Conservation (phyloP, 345 rosid species). For the Litchi chinensis region DNA sequence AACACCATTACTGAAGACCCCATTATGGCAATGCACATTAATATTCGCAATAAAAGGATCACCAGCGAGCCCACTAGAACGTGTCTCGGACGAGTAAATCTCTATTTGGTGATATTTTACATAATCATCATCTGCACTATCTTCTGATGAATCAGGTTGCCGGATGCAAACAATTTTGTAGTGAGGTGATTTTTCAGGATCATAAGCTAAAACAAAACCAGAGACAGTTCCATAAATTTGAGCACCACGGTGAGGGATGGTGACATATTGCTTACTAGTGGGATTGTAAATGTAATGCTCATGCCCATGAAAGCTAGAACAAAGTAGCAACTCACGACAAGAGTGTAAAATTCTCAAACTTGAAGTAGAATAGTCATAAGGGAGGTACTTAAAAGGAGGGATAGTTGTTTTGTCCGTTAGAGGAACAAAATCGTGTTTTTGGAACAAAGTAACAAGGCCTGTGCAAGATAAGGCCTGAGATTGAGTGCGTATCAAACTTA, state of each 20-base stretch:
- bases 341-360: background rate
- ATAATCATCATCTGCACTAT: too few relatives aligned
- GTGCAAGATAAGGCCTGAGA: background rate
- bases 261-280: background rate
- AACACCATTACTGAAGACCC: too few relatives aligned
- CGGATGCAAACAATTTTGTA: too few relatives aligned
- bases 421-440: background rate
- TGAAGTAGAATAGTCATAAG: background rate
- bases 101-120: background rate
- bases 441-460: too few relatives aligned
- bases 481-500: background rate
- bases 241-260: background rate
- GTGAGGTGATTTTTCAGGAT: too few relatives aligned
- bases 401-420: background rate
- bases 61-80: background rate
- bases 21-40: background rate
- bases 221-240: background rate
- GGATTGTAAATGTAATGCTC: background rate
- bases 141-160: too few relatives aligned
- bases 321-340: background rate
- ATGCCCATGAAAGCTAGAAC: background rate
- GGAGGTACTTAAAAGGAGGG: background rate
- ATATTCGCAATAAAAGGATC: background rate
- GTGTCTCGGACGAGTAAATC: background rate
- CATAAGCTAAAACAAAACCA: background rate